Evolutionary conservation across 306 rosid species (phyloP).

Genomic region (Lathyrus oleraceus): DNA sequence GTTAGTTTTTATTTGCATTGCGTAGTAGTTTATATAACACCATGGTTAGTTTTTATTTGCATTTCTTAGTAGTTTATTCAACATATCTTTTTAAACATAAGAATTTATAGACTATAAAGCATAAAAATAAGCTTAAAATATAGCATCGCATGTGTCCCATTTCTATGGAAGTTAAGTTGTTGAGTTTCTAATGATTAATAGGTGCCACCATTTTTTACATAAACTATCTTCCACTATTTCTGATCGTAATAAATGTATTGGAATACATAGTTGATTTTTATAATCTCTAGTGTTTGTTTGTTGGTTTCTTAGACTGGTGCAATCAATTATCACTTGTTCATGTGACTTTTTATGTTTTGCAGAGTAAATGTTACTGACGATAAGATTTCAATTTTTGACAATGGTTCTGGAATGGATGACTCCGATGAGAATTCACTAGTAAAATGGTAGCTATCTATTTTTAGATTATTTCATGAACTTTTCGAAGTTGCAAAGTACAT

Average conservation of each 20-base stretch:
- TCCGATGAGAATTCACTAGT: conserved; percentile 53
- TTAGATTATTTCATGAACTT: conserved; percentile 1
- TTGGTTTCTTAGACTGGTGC: background rate
- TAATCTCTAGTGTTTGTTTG: background rate
- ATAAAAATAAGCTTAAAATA: too few species aligned
- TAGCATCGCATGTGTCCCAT: background rate
- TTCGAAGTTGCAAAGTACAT: background rate
- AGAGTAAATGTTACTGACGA: conserved; percentile 43
- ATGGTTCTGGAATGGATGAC: conserved; percentile 74
- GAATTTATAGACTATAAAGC: too few species aligned
- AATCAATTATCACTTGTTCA: background rate
- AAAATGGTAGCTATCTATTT: conserved; percentile 50
- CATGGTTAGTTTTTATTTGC: too few species aligned
- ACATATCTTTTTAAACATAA: too few species aligned
- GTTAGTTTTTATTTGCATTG: too few species aligned
- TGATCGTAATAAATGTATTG: background rate
- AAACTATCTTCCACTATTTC: background rate
- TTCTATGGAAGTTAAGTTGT: background rate
- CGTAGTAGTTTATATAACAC: too few species aligned
- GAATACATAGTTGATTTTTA: background rate
- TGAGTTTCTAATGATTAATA: conserved; percentile 5
- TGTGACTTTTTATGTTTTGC: conserved; percentile 34
- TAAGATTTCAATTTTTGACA: conserved; percentile 58
- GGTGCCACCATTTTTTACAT: background rate
- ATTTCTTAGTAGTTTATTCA: too few species aligned